Percentiles rank a stretch among this genome's conserved stretches.
Evolutionary conservation across 768 basidiomycete species (phyloP).

Genomic region (Lactarius akahatsu): DNA sequence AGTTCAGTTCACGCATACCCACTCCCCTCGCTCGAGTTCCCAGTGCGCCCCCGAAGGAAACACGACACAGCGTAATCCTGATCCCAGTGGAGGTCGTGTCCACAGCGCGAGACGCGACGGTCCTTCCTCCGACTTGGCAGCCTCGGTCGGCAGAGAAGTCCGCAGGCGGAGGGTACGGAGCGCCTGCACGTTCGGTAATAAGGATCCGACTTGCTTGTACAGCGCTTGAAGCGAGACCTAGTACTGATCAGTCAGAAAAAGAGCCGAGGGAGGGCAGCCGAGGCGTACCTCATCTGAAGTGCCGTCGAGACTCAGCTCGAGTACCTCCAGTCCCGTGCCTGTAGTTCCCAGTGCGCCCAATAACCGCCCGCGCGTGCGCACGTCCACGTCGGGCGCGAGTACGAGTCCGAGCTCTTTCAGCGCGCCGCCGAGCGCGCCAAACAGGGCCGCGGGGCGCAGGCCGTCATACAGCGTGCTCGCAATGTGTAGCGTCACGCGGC

Average conservation of each 20-base stretch:
- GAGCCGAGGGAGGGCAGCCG: background rate
- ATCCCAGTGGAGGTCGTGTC: constrained; percentile 33
- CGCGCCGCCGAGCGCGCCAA: constrained; percentile 30
- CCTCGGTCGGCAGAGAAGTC: constrained; percentile 42
- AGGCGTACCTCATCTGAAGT: constrained; percentile 35
- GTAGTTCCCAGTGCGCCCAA: constrained; percentile 35
- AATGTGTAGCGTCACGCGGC: constrained; percentile 31
- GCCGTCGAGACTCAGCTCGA: constrained; percentile 33
- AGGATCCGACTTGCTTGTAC: constrained; percentile 33
- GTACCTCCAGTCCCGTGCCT: constrained; percentile 31
- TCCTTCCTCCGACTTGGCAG: constrained; percentile 37
- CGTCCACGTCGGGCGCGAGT: constrained; percentile 33
- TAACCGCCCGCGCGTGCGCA: constrained; percentile 36
- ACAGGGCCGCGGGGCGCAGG: constrained; percentile 36
- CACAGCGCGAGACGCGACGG: constrained; percentile 33
- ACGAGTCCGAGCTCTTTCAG: constrained; percentile 27
- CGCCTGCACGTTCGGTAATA: constrained; percentile 33
- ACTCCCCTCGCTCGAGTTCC: constrained; percentile 21
- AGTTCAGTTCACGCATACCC: constrained; percentile 9
- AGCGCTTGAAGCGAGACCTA: constrained; percentile 31
- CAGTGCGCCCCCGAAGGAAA: constrained; percentile 36
- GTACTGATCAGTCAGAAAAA: background rate
- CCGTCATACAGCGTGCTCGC: constrained; percentile 39
- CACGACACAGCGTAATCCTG: constrained; percentile 30
- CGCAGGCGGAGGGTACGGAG: constrained; percentile 35